These are phyloP conservation scores for Streptanthus diversifolius DNA, from an alignment of 345 rosid genomes.

Conservation along the genomic window DNA sequence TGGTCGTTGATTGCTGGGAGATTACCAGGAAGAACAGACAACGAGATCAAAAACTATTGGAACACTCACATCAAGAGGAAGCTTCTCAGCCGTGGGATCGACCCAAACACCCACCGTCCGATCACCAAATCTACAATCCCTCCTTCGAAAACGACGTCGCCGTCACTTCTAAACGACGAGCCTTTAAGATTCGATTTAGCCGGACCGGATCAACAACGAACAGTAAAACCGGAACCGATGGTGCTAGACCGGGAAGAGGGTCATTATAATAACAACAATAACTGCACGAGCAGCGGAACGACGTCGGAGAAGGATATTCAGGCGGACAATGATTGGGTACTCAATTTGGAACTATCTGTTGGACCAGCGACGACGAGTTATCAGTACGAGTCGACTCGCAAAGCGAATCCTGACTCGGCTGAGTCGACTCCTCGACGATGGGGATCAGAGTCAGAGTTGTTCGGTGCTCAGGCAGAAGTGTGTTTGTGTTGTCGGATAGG, in stretches of 20 bases:
- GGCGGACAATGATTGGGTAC: slow-evolving; percentile 13
- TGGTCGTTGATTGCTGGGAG: slow-evolving; percentile 90
- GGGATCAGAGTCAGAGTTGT: slow-evolving; percentile 28
- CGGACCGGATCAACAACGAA: slow-evolving; percentile 12
- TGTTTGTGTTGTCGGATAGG: slow-evolving; percentile 39
- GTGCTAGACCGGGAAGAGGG: slow-evolving; percentile 14
- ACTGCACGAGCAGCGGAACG: slow-evolving; percentile 31
- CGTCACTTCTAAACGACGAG: slow-evolving; percentile 13
- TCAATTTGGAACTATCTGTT: slow-evolving; percentile 32
- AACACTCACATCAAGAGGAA: slow-evolving; percentile 84
- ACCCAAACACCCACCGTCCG: slow-evolving; percentile 65
- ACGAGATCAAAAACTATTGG: slow-evolving; percentile 88
- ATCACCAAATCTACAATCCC: slow-evolving; percentile 33
- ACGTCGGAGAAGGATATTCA: slow-evolving; percentile 26
- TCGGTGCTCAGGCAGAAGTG: slow-evolving; percentile 3
- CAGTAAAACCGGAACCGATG: slow-evolving; percentile 29
- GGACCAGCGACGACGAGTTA: slow-evolving; percentile 24
- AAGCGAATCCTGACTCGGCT: slow-evolving; percentile 8
- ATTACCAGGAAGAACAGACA: slow-evolving; percentile 83
- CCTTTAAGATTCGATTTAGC: slow-evolving; percentile 1
- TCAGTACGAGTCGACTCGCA: slow-evolving; percentile 19
- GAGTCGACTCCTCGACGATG: slow-evolving; percentile 23
- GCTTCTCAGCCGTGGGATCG: slow-evolving; percentile 69
- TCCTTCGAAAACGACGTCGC: slow-evolving; percentile 1
- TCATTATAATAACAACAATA: background rate